Conservation (phyloP, 2,329 filamentous ascomycete species). For the Calonectria montana region DNA sequence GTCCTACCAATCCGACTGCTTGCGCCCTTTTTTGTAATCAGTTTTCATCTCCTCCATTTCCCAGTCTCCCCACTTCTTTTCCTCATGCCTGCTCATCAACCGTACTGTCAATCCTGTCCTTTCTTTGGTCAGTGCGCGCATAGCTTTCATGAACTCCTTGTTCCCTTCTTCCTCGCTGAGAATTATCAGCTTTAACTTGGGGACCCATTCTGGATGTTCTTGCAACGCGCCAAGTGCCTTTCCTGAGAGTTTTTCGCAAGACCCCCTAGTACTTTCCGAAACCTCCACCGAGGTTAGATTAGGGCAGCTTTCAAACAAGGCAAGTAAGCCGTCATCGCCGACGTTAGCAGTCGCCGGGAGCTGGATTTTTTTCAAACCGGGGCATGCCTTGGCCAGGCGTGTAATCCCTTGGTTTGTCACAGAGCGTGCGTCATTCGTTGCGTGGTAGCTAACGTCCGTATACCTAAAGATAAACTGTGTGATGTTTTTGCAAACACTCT, state of each 20-base stretch:
- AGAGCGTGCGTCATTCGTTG: neutral
- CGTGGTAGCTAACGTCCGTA: conserved; percentile 19
- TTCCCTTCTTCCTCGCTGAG: neutral
- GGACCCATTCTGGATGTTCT: conserved; percentile 20
- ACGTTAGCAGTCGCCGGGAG: conserved; percentile 8
- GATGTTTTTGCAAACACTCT: conserved; percentile 15
- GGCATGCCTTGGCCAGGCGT: conserved; percentile 19
- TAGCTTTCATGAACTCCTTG: conserved; percentile 27
- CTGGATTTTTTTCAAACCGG: conserved; percentile 17
- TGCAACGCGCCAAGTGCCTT: conserved; percentile 10
- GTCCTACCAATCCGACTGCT: neutral
- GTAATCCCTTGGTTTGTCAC: conserved; percentile 18
- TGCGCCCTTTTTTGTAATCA: conserved; percentile 22
- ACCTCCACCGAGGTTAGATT: conserved; percentile 14
- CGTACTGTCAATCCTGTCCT: conserved; percentile 14
- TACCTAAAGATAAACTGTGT: conserved; percentile 17
- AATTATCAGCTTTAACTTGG: conserved; percentile 18
- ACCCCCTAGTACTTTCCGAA: neutral
- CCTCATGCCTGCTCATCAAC: neutral
- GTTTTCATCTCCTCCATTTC: neutral
- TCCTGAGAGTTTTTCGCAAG: neutral
- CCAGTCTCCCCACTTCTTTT: conserved; percentile 30
- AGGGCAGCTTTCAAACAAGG: neutral
- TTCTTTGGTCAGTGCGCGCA: conserved; percentile 23
- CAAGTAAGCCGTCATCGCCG: neutral